These are phyloP conservation scores for Saccharomycopsis hybrid DNA, from an alignment of 1,139 yeast species.

Conservation along the genomic window DNA sequence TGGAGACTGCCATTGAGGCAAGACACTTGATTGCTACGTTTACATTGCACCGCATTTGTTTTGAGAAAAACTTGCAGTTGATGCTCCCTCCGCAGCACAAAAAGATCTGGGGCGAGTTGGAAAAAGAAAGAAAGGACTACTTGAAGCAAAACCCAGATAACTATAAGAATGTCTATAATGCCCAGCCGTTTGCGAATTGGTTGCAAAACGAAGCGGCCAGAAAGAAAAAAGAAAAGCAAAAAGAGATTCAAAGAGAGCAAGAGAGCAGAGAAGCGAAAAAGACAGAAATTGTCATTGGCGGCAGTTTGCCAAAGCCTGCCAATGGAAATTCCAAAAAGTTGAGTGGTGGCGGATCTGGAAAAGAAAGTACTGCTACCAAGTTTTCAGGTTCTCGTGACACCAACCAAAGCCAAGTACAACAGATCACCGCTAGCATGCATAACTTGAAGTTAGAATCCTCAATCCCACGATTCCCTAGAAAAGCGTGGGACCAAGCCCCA, in stretches of 20 bases:
- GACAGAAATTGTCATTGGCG: constrained; percentile 39
- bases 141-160: constrained; percentile 36
- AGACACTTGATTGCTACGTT: constrained; percentile 87
- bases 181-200: constrained; percentile 13
- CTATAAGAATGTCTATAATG: constrained; percentile 44
- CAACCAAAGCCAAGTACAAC: background rate
- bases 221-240: constrained; percentile 38
- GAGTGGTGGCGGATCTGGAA: too few relatives aligned
- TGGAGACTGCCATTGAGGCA: constrained; percentile 81
- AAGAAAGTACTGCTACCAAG: too few relatives aligned
- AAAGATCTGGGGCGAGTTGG: constrained; percentile 70
- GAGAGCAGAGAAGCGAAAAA: constrained; percentile 30
- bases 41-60: constrained; percentile 73
- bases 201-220: constrained; percentile 27
- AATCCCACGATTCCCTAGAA: constrained; percentile 19
- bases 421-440: background rate
- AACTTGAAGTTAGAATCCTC: background rate
- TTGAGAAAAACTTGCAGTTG: constrained; percentile 78
- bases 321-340: background rate
- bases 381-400: too few relatives aligned
- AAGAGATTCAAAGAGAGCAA: constrained; percentile 32
- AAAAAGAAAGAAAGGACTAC: constrained; percentile 44
- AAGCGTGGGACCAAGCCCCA: constrained; percentile 54
- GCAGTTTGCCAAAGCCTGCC: constrained; percentile 15
- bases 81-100: constrained; percentile 80